phyloP scores from a whole-genome alignment of 2,329 filamentous ascomycete genomes.

The Gyromitra esculenta region DNA sequence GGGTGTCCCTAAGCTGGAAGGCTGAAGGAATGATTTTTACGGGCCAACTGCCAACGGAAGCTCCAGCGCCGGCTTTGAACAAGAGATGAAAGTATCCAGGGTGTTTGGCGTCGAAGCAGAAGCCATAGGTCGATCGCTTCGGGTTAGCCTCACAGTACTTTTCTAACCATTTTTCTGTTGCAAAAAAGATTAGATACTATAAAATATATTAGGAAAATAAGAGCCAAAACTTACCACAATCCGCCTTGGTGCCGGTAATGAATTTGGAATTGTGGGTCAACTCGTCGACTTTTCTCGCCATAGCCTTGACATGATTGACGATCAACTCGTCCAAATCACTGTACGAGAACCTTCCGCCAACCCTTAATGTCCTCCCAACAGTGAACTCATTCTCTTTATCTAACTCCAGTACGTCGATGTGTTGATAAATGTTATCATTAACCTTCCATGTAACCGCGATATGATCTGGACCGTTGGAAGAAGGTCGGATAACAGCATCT shows the following conservation, averaged over 20 bases:
- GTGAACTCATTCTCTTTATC: conserved; percentile 98
- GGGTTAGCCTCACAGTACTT: conserved; percentile 98
- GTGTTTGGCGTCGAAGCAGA: conserved; percentile 91
- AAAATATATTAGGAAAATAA: conserved; percentile 29
- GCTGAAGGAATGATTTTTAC: conserved; percentile 93
- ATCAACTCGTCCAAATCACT: conserved; percentile 97
- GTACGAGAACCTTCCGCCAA: conserved; percentile 89
- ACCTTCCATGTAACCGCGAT: conserved; percentile 98
- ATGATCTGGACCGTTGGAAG: conserved; percentile 94
- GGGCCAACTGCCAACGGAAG: conserved; percentile 70
- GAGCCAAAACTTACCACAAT: conserved; percentile 75
- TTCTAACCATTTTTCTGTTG: conserved; percentile 75
- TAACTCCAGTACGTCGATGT: conserved; percentile 95
- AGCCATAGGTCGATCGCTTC: conserved; percentile 89
- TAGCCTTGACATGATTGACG: conserved; percentile 94
- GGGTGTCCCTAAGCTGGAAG: conserved; percentile 86
- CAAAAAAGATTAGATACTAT: neutral
- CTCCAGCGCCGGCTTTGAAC: conserved; percentile 87
- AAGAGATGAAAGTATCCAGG: conserved; percentile 95
- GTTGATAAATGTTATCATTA: conserved; percentile 92
- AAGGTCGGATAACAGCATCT: conserved; percentile 93
- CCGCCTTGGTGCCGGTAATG: conserved; percentile 79
- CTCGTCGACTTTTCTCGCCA: conserved; percentile 97
- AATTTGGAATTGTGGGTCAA: conserved; percentile 95
- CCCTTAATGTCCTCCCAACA: conserved; percentile 83